A percentile compares a stretch with the other conserved stretches of the same genome.
phyloP scores from a whole-genome alignment of 306 rosid genomes.

The Sphenostylis stenocarpa region DNA sequence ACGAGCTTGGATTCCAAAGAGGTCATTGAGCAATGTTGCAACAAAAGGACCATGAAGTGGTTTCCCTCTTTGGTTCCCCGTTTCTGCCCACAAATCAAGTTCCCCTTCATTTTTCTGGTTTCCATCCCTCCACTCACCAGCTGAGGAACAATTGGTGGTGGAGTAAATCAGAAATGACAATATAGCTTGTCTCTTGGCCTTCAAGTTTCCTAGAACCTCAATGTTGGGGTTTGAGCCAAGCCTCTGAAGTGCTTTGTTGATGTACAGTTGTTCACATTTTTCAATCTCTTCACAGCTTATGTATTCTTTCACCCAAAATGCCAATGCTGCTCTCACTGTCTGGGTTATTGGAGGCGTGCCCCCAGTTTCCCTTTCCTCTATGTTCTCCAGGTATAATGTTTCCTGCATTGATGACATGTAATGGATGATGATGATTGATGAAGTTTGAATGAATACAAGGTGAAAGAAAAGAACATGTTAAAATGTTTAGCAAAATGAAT shows the following conservation, averaged over 20 bases:
- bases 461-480: neutral
- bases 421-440: neutral
- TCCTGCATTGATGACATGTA: constrained; percentile 51
- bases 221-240: constrained; percentile 59
- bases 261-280: constrained; percentile 52
- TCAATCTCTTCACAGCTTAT: constrained; percentile 64
- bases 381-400: constrained; percentile 63
- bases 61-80: constrained; percentile 52
- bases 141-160: constrained; percentile 40
- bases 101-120: constrained; percentile 10
- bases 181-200: constrained; percentile 64
- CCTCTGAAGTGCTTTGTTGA: constrained; percentile 54
- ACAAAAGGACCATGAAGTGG: constrained; percentile 84
- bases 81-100: constrained; percentile 65
- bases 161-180: constrained; percentile 68
- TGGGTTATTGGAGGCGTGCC: constrained; percentile 93
- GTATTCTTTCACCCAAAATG: constrained; percentile 84
- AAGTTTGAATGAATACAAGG: neutral
- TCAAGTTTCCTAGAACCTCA: constrained; percentile 58
- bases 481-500: neutral
- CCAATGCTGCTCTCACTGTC: constrained; percentile 77
- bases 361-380: constrained; percentile 83
- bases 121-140: neutral
- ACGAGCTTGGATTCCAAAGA: constrained; percentile 85
- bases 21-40: constrained; percentile 70